Evolutionary conservation across 2,329 filamentous ascomycete genomes (phyloP), one percentile per base, ranked within the genome.

Genomic region (Colletotrichum sp.): DNA sequence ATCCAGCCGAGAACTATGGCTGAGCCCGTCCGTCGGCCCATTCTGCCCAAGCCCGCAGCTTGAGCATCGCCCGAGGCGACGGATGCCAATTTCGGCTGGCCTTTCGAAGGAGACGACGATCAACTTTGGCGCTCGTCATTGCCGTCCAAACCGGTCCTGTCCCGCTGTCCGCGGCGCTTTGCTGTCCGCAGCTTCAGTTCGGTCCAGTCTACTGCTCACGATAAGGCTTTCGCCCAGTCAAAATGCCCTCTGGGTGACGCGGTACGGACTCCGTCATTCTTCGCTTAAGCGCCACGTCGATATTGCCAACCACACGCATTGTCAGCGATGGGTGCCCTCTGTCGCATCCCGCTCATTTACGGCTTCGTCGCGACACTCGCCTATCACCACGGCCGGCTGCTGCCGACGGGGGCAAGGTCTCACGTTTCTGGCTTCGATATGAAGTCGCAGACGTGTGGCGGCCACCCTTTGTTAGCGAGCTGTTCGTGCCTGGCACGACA

Each of bases 311-410:
- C 73, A 73, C 64, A 75, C 73, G 52, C 55, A 9, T 15, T 9
- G 8, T 22, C 63, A 57, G 28, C 26, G 22, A 60, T 30, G 65
- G 36, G 44, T 13, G 44, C 13, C n/a, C 44, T 60, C 15, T 65
- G 74, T 69, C 44, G 59, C 12, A 74, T 76, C 28, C 64, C 65
- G 48, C 30, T 62, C 64, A 59, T 74, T 66, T 74, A 34, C 64
- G 74, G 62, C 59, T 44, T 74, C 34, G 36, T 32, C 13, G 68
- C 15, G 44, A 16, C 26, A 18, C 22, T 73, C 63, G 32, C 70
- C 52, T 55, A 67, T 48, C 68, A 44, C 18, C 44, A 44, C 64
- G 69, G 57, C 70, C 69, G 63, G 69, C 57, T 75, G 64, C 24
- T 59, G 57, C 73, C 73, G 64, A 64, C 57, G 39, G 60, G n/a